A percentile compares a stretch with the other conserved stretches of the same genome.
Conservation (phyloP, 495 filamentous ascomycete genomes). For the Penicillium flavigenum region DNA sequence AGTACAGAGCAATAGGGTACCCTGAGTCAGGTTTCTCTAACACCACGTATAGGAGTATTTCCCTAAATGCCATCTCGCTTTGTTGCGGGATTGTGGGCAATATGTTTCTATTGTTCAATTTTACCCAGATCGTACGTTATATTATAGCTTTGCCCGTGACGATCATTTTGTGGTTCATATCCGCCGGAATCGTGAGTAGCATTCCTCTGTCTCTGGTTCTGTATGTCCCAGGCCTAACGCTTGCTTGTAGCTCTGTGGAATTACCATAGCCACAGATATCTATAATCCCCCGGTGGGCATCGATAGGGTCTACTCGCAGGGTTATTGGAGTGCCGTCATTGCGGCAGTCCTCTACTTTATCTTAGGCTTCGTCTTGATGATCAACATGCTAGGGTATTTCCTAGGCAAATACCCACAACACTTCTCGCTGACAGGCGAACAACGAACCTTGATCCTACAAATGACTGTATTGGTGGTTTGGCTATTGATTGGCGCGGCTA, state of each 20-base stretch:
- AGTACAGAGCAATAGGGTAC: slow-evolving; percentile 4
- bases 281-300: slow-evolving; percentile 59
- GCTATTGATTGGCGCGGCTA: slow-evolving; percentile 58
- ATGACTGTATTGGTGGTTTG: slow-evolving; percentile 63
- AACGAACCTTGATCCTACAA: slow-evolving; percentile 65
- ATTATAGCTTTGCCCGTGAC: slow-evolving; percentile 69
- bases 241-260: slow-evolving; percentile 55
- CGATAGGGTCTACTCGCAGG: slow-evolving; percentile 65
- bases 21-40: slow-evolving; percentile 1
- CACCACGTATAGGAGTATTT: slow-evolving; percentile 38
- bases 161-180: slow-evolving; percentile 66
- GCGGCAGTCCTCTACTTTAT: slow-evolving; percentile 65
- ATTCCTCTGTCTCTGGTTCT: neutral
- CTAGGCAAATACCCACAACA: slow-evolving; percentile 74
- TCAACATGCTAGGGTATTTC: slow-evolving; percentile 79
- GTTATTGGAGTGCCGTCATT: slow-evolving; percentile 75
- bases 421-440: slow-evolving; percentile 70
- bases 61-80: slow-evolving; percentile 65
- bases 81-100: slow-evolving; percentile 68
- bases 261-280: slow-evolving; percentile 58
- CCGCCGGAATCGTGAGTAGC: slow-evolving; percentile 60
- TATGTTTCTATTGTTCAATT: slow-evolving; percentile 75
- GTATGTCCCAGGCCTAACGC: neutral
- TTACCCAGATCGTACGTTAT: slow-evolving; percentile 77
- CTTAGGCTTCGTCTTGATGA: slow-evolving; percentile 61